Conservation (phyloP, 768 basidiomycete species). For the Suillus occidentalis region DNA sequence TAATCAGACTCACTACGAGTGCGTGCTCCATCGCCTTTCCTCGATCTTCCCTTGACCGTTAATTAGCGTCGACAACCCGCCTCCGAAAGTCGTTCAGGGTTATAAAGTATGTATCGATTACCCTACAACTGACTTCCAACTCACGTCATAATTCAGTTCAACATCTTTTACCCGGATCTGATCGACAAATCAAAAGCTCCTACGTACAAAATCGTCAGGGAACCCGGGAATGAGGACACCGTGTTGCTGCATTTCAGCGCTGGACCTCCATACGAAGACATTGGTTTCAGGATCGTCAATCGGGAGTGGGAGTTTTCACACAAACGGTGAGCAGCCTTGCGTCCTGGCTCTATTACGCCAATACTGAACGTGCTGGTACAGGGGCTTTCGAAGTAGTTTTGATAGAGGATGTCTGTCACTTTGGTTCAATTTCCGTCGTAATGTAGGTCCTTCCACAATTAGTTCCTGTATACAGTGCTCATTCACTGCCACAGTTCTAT, state of each 20-base stretch:
- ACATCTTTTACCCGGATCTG: conserved; percentile 98
- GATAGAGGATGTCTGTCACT: conserved; percentile 94
- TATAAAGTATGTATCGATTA: conserved; percentile 67
- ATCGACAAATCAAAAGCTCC: conserved; percentile 98
- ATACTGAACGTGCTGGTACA: conserved; percentile 30
- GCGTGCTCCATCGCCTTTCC: conserved; percentile 16
- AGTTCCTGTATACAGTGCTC: conserved; percentile 14
- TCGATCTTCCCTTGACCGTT: conserved; percentile 16
- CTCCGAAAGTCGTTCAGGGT: conserved; percentile 98
- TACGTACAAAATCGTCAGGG: conserved; percentile 93
- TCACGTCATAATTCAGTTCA: conserved; percentile 54
- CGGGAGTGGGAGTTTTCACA: conserved; percentile 99
- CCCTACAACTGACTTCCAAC: conserved; percentile 5
- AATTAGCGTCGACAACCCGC: conserved; percentile 91
- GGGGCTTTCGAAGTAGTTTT: conserved; percentile 95
- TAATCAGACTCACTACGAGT: conserved; percentile 99
- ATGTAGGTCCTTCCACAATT: conserved; percentile 53
- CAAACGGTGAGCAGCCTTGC: conserved; percentile 62
- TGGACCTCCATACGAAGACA: conserved; percentile 98
- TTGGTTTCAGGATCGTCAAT: conserved; percentile 97
- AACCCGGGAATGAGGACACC: conserved; percentile 93
- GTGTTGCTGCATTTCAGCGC: conserved; percentile 91
- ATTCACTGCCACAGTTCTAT: conserved; percentile 59
- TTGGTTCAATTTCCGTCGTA: conserved; percentile 95
- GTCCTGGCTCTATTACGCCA: conserved; percentile 14